Base-by-base conservation (phyloP, 495 filamentous ascomycete genomes). In the Annulohypoxylon bovei region DNA sequence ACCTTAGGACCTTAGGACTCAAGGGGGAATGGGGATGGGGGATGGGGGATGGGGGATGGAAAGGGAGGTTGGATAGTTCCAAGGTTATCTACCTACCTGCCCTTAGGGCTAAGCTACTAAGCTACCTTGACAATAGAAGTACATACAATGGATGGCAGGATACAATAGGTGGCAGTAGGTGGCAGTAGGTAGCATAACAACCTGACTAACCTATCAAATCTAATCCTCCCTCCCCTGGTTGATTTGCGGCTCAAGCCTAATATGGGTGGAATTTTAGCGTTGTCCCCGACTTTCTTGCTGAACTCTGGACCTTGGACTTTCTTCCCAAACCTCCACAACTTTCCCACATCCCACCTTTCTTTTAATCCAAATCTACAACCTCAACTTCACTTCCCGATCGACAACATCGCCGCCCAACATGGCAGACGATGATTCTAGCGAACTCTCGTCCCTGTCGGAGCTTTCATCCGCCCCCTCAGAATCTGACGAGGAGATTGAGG, bases 391-490 rank as follows among this genome's bases (percentile, higher is more conserved):
- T 16, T 60, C 58, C 35, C 9, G 33, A 55, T 14, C 54, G 16
- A 56, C 40, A 57, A 25, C 39, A 33, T 6, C 35, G 11, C 56
- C 33, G 23, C 46, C 46, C 67, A 79, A 76, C 70, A 84, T 84
- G 81, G 83, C 83, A 37, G 85, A 86, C 63, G 81, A 83, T 68
- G 84, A 85, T 46, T 85, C 82, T 49, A 87, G 84, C 12, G 84
- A 86, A 25, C 80, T 87, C 35, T 88, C 86, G 7, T 87, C 85
- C 0, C 23, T 50, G 28, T 50, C 46, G 4, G 46, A 50, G 46
- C 46, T 50, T 5, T 50, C 46, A n/a, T 81, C 81, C 40, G 81
- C 80, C 1, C 84, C 85, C n/a, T 84, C 83, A 18, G 84, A 86
- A 4, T 81, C 83, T 68, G 86, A 88, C 57, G 75, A 72, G 52